Percentiles rank a stretch among this genome's conserved stretches.
phyloP scores from a whole-genome alignment of 176 grass and related monocot genomes.

The Melocanna baccifera region DNA sequence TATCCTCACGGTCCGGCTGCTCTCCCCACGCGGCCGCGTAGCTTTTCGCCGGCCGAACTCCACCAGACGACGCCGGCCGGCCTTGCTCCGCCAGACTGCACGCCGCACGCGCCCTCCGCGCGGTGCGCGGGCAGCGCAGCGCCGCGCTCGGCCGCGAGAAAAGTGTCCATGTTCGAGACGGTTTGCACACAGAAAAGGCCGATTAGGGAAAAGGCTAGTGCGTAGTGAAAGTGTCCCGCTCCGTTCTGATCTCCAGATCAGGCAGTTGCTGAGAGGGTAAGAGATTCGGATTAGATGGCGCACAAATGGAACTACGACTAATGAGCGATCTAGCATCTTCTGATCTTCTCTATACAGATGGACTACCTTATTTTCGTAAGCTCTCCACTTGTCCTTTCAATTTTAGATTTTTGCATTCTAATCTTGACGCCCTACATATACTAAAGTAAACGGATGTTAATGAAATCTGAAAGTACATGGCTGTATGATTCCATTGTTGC shows the following conservation, averaged over 20 bases:
- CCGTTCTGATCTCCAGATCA: too few species aligned
- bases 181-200: neutral
- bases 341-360: neutral
- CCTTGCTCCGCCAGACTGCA: neutral
- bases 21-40: too few species aligned
- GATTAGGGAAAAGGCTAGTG: neutral
- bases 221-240: too few species aligned
- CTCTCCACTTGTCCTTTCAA: neutral
- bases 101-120: too few species aligned
- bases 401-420: neutral
- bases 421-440: neutral
- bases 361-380: neutral
- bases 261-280: too few species aligned
- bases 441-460: neutral
- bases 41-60: too few species aligned
- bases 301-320: too few species aligned
- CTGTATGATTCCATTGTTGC: neutral
- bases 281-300: too few species aligned
- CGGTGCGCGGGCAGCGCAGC: too few species aligned
- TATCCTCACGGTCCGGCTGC: too few species aligned
- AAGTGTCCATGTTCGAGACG: neutral
- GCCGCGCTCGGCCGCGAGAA: too few species aligned
- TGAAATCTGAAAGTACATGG: neutral
- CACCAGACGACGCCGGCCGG: too few species aligned
- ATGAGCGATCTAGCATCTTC: neutral